Base-by-base conservation (phyloP, 805 yeast species). In the Starmerella ratchasimensis region DNA sequence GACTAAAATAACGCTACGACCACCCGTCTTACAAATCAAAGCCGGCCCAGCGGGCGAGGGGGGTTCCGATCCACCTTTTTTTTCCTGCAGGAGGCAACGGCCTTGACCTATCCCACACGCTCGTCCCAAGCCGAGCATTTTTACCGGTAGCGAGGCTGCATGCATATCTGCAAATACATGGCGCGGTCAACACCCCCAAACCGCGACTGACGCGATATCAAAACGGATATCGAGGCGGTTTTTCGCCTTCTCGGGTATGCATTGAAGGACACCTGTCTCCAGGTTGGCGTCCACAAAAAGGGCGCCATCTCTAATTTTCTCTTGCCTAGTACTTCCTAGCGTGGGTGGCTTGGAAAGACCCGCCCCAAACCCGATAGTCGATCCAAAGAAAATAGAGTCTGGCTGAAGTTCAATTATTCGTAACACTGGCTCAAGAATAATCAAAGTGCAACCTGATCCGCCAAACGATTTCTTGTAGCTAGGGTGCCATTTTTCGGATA, bases 151-250 rank as follows among this genome's bases (percentile, higher is more conserved):
- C n/a, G n/a, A n/a, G n/a, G n/a, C n/a, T n/a, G n/a, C n/a, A n/a
- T n/a, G n/a, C n/a, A n/a, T n/a, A n/a, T n/a, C n/a, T n/a, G n/a
- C n/a, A n/a, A n/a, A n/a, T n/a, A n/a, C n/a, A n/a, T n/a, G n/a
- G n/a, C n/a, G n/a, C n/a, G n/a, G n/a, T n/a, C n/a, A n/a, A n/a
- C 83, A 70, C 0, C 97, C 97, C 86, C 90, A 80, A 0, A 84
- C 93, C 53, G 86, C 95, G 19, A 86, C 60, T 46, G 79, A 86
- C 4, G 75, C 71, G 6, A 88, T 71, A 38, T 67, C 54, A 49
- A 88, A 73, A 34, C 82, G 61, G 42, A 77, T 75, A 53, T 88
- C 96, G 61, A 68, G 2, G 31, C 17, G 46, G 58, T 19, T 14
- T 23, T 18, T 7, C n/a, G 28, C 34, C 30, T 41, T 38, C 2